A percentile compares a stretch with the other conserved stretches of the same genome.
Evolutionary conservation across 345 rosid genomes (phyloP).

Genomic region (Populus ilicifolia): DNA sequence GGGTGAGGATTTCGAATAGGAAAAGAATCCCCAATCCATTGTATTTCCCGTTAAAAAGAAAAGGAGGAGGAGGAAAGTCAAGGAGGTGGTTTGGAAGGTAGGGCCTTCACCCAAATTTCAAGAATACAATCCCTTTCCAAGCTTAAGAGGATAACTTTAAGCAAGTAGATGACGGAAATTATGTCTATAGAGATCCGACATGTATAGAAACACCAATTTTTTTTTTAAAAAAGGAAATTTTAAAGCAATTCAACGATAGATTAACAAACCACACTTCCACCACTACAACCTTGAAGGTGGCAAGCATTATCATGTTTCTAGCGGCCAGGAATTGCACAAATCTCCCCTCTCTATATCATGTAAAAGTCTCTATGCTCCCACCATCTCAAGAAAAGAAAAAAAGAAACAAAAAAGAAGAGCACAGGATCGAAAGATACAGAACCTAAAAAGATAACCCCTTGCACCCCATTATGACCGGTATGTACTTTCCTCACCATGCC

Average conservation of each 20-base stretch:
- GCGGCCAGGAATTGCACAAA: not conserved
- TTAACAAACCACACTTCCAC: not conserved
- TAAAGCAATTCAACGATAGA: not conserved
- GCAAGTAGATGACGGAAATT: not conserved
- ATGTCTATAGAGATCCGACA: not conserved
- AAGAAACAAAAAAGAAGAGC: not conserved
- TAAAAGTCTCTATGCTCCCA: conserved; percentile 4
- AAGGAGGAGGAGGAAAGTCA: too few species aligned
- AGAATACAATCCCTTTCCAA: not conserved
- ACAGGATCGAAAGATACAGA: not conserved
- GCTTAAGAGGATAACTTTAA: not conserved
- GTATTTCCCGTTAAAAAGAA: not conserved
- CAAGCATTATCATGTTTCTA: conserved; percentile 2
- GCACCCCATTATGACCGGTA: not conserved
- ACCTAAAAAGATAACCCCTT: not conserved
- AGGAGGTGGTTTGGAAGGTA: not conserved
- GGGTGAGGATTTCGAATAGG: not conserved
- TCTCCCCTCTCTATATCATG: not conserved
- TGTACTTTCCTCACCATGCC: conserved; percentile 22
- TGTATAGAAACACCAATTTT: not conserved
- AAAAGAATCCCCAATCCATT: not conserved
- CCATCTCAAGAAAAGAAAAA: not conserved
- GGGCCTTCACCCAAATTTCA: not conserved
- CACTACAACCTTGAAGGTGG: not conserved
- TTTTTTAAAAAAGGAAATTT: not conserved